Conservation (phyloP, 805 yeast genomes). For the Yarrowia osloensis region DNA sequence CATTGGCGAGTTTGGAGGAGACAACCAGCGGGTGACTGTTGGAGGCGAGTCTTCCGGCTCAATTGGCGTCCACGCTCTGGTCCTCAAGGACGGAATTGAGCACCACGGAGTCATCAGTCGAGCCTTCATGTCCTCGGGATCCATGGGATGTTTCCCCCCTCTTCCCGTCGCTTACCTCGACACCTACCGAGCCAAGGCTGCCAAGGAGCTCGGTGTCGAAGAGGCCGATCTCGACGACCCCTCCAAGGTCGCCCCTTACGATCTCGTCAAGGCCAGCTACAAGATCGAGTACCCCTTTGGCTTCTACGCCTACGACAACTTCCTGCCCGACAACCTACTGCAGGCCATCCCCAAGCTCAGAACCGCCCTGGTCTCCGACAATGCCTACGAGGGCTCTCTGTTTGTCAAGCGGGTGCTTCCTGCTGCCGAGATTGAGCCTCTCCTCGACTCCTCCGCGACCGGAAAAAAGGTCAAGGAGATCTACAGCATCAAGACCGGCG, state of each 20-base stretch:
- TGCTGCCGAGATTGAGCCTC: background rate
- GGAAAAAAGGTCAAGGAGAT: conserved; percentile 8
- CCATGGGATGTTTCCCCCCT: conserved; percentile 12
- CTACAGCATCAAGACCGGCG: background rate
- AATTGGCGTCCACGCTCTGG: background rate
- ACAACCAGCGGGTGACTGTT: conserved; percentile 47
- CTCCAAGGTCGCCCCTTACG: background rate
- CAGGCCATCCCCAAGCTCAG: background rate
- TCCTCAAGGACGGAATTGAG: background rate
- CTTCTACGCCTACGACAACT: conserved; percentile 9
- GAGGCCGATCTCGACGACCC: conserved; percentile 7
- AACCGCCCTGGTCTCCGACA: conserved; percentile 2
- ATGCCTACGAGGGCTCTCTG: conserved; percentile 15
- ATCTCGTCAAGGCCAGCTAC: background rate
- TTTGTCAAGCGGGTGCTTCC: conserved; percentile 3
- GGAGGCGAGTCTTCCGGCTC: conserved; percentile 48
- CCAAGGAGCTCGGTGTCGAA: conserved; percentile 4
- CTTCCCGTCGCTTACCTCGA: background rate
- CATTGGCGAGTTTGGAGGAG: conserved; percentile 50
- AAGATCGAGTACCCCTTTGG: conserved; percentile 28
- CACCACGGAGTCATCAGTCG: background rate
- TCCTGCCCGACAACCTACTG: conserved; percentile 9
- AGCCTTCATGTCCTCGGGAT: conserved; percentile 16
- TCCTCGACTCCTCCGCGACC: background rate
- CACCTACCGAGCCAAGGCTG: conserved; percentile 8